Conservation (phyloP, 2,329 filamentous ascomycete genomes). For the Stagonosporopsis vannaccii region DNA sequence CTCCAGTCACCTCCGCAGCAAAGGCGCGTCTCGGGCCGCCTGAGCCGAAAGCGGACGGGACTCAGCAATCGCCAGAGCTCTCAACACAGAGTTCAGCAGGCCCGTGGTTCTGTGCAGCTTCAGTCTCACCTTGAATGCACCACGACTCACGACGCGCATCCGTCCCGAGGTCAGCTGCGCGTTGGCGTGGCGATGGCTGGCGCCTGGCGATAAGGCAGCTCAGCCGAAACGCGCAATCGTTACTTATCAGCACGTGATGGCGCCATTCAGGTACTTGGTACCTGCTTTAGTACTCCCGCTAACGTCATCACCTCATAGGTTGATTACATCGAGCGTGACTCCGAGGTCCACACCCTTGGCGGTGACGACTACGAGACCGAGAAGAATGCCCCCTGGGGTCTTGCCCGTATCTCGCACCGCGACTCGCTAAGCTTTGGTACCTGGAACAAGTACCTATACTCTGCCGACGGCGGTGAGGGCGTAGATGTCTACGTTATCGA, state of each 20-base stretch:
- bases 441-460: conserved; percentile 98
- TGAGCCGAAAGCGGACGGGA: conserved; percentile 1
- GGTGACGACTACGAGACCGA: conserved; percentile 66
- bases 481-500: conserved; percentile 99
- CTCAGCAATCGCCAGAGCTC: background rate
- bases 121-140: background rate
- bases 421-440: conserved; percentile 84
- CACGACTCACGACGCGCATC: background rate
- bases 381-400: conserved; percentile 97
- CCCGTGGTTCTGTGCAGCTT: background rate
- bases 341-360: conserved; percentile 82
- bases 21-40: conserved; percentile 2
- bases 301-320: conserved; percentile 65
- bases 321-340: conserved; percentile 95
- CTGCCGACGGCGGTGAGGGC: conserved; percentile 88
- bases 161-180: conserved; percentile 11
- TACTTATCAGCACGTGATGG: conserved; percentile 34
- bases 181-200: conserved; percentile 21
- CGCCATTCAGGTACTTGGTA: conserved; percentile 26
- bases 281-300: conserved; percentile 28
- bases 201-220: conserved; percentile 32
- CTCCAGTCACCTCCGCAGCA: conserved; percentile 4
- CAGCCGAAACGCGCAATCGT: conserved; percentile 40
- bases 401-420: conserved; percentile 97
- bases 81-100: background rate